phyloP scores from a whole-genome alignment of 345 rosid species.

The Acer negundo region DNA sequence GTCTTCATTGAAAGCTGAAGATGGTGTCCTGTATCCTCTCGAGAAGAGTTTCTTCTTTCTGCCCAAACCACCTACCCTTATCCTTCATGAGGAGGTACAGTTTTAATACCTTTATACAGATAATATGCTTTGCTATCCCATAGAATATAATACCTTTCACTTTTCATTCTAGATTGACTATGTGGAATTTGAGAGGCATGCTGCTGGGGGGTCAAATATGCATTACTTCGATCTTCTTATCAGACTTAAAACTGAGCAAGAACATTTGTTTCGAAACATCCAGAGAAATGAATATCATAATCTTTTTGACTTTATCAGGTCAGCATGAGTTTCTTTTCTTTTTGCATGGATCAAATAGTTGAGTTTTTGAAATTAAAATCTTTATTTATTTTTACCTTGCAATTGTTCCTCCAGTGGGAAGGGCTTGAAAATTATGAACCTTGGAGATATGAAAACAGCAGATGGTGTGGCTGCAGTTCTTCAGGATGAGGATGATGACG shows the following conservation, averaged over 20 bases:
- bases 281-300: constrained; percentile 97
- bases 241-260: constrained; percentile 92
- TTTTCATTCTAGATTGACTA: constrained; percentile 67
- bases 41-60: constrained; percentile 97
- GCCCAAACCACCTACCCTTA: constrained; percentile 98
- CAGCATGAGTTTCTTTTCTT: constrained; percentile 8
- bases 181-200: constrained; percentile 98
- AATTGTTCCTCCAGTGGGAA: constrained; percentile 55
- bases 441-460: constrained; percentile 57
- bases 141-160: neutral
- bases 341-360: constrained; percentile 11
- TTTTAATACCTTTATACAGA: neutral
- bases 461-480: constrained; percentile 82
- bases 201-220: constrained; percentile 99
- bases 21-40: constrained; percentile 92
- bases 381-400: constrained; percentile 6
- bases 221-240: constrained; percentile 96
- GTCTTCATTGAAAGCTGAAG: constrained; percentile 97
- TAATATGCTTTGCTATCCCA: neutral
- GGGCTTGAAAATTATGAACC: constrained; percentile 91
- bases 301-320: constrained; percentile 89
- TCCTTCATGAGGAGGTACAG: constrained; percentile 93
- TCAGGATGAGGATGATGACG: constrained; percentile 76
- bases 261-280: constrained; percentile 91
- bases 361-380: neutral